phyloP scores from a whole-genome alignment of 1,284 basidiomycete species.

The Fomitopsis betulina region DNA sequence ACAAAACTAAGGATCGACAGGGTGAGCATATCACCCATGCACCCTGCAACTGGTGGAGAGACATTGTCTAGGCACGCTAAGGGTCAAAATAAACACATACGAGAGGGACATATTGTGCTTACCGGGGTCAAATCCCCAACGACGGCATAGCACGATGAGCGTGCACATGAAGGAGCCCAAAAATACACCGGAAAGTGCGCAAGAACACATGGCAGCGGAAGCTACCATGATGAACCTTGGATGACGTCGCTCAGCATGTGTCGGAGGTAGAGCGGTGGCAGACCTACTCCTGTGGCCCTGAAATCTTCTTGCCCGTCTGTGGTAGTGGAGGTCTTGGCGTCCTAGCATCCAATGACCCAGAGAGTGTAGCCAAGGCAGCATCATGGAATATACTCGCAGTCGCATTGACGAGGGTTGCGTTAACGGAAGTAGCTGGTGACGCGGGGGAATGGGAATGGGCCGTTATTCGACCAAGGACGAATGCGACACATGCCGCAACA shows the following conservation, averaged over 20 bases:
- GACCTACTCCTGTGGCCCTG: slow-evolving; percentile 51
- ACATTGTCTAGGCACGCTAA: slow-evolving; percentile 72
- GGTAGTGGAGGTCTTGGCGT: slow-evolving; percentile 3
- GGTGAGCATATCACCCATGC: slow-evolving; percentile 90
- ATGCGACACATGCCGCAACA: slow-evolving; percentile 78
- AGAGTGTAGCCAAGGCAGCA: background rate
- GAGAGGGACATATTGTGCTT: slow-evolving; percentile 17
- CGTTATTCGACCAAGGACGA: slow-evolving; percentile 55
- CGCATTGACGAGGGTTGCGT: background rate
- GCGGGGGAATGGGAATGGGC: slow-evolving; percentile 8
- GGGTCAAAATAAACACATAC: background rate
- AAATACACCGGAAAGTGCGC: slow-evolving; percentile 74
- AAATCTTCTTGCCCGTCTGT: slow-evolving; percentile 14
- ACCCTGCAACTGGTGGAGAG: slow-evolving; percentile 89
- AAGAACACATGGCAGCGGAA: slow-evolving; percentile 85
- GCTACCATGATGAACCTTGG: slow-evolving; percentile 79
- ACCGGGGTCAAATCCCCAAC: slow-evolving; percentile 82
- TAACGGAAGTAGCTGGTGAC: background rate
- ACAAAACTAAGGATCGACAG: slow-evolving; percentile 73
- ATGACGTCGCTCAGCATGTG: background rate
- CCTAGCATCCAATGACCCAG: background rate
- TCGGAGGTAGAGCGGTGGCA: background rate
- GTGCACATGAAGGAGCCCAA: slow-evolving; percentile 93
- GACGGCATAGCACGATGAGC: slow-evolving; percentile 78
- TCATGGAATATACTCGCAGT: background rate